Base-by-base conservation (phyloP, 108 stramenopile species). In the Cyclostephanos invisitatus region DNA sequence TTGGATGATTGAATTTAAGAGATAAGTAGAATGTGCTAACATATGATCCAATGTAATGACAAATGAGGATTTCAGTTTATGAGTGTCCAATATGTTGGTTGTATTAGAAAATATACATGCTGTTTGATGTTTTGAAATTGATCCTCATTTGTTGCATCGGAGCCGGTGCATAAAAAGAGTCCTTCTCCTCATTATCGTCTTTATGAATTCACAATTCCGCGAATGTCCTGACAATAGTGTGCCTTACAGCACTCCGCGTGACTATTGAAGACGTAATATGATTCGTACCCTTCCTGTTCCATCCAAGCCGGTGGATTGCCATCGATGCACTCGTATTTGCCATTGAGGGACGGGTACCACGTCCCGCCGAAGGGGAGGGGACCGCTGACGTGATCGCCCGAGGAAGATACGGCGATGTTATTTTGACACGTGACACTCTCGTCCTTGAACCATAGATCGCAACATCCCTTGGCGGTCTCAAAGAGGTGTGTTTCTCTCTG, bases 271-370 rank as follows among this genome's bases (percentile, higher is more conserved):
- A 61, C 60, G 17, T 61, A 61, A 24, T 61, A 20, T 0, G 24
- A 2, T 28, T 61, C 37, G 27, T 61, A 61, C 7, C 60, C 60
- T 14, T 28, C 60, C 36, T 35, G 36, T 18, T 18, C 21, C 60
- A 61, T 61, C 24, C 20, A 61, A 28, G 9, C 60, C 12, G 60
- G 60, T 1, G 60, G 36, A 38, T 2, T 38, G 21, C 60, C 60
- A 38, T 61, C 27, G 14, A 61, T 2, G 14, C 60, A 61, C 60
- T 61, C 27, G 21, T 12, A 61, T 14, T 20, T 61, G 20, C 60
- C 60, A 38, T 61, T 38, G 24, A 61, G 60, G n/a, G 60, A 61
- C 0, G 60, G 60, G n/a, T 61, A 61, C 60, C 60, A 61, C 25
- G 25, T 61, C 24, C 60, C 60, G 1, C 60, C 60, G 25, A 37